phyloP scores from a whole-genome alignment of 2,329 filamentous ascomycete species.

The Paecilomyces sp. region DNA sequence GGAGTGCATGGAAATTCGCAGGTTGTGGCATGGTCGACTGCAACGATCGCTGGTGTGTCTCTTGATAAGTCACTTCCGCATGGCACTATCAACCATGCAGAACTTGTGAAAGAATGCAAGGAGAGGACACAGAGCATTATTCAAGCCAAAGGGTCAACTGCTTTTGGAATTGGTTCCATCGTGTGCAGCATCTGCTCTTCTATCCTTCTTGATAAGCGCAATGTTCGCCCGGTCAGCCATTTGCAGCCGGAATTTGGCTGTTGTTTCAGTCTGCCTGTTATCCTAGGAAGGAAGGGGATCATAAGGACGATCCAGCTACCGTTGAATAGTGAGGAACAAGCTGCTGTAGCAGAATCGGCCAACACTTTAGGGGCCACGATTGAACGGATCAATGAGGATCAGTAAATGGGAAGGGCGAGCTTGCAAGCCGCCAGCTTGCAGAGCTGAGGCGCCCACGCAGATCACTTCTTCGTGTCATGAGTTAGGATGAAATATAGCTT shows the following conservation, averaged over 20 bases:
- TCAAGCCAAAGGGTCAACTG: constrained; percentile 43
- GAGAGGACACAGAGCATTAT: constrained; percentile 44
- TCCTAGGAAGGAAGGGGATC: constrained; percentile 43
- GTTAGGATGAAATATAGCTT: too few relatives aligned
- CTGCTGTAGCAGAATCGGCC: background rate
- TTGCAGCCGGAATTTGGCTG: constrained; percentile 42
- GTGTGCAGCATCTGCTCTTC: constrained; percentile 44
- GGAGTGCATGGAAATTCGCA: constrained; percentile 46
- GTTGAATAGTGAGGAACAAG: constrained; percentile 11
- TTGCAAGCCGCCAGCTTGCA: background rate
- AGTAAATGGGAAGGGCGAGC: background rate
- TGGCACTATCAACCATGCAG: constrained; percentile 18
- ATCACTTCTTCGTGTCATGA: too few relatives aligned
- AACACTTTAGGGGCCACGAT: background rate
- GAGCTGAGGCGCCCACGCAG: background rate
- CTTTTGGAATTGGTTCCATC: constrained; percentile 45
- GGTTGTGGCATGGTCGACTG: constrained; percentile 42
- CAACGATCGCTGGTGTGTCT: constrained; percentile 37
- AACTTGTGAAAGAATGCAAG: constrained; percentile 39
- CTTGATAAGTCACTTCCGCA: constrained; percentile 26
- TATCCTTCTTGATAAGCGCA: constrained; percentile 42
- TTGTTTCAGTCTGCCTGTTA: constrained; percentile 44
- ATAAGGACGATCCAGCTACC: constrained; percentile 23
- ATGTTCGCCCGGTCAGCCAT: constrained; percentile 44
- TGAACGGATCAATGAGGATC: background rate